These are phyloP conservation scores for Pinus albicaulis DNA, from an alignment of 75 land plant genomes.

Conservation along the genomic window DNA sequence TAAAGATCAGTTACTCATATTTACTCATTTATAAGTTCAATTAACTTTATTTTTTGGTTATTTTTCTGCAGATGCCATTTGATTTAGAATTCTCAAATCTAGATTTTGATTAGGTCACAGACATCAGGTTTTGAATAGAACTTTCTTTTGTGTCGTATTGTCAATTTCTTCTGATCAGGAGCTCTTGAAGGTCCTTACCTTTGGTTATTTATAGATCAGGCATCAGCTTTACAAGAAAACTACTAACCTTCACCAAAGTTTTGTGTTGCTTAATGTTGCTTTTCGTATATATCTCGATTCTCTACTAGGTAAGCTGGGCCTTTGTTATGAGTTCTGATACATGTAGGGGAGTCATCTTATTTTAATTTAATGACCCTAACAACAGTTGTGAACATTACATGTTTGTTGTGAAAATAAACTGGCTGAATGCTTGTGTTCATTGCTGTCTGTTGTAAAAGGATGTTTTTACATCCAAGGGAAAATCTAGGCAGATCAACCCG, in stretches of 20 bases:
- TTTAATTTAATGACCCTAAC: not conserved
- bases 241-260: not conserved
- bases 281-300: not conserved
- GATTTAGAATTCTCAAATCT: not conserved
- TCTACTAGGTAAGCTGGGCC: not conserved
- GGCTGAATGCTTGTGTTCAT: not conserved
- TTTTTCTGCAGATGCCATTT: not conserved
- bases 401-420: not conserved
- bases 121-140: too few species aligned
- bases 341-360: not conserved
- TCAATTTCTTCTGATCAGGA: not conserved
- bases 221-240: not conserved
- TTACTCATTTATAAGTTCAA: not conserved
- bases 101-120: not conserved
- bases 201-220: not conserved
- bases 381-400: not conserved
- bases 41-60: not conserved
- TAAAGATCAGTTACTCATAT: not conserved
- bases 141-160: too few species aligned
- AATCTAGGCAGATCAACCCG: too few species aligned
- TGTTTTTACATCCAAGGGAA: too few species aligned
- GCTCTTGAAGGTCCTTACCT: not conserved
- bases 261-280: not conserved
- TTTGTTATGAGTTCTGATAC: not conserved
- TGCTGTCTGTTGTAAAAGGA: too few species aligned